Base-by-base conservation (phyloP, 495 filamentous ascomycete genomes). In the Monascus purpureus region DNA sequence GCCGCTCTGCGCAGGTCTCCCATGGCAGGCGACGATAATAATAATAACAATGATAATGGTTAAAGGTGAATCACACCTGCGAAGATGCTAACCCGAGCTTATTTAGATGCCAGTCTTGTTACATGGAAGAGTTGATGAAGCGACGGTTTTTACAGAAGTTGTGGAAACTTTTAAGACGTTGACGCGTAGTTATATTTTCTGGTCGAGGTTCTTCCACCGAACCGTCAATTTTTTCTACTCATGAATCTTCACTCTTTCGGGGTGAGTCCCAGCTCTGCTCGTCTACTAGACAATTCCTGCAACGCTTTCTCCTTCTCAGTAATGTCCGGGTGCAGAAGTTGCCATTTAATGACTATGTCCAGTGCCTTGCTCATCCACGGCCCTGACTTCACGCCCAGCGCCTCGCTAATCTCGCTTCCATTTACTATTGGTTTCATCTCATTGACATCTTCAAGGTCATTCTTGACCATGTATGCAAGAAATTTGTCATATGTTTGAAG, bases 311-410 rank as follows among this genome's bases (percentile, higher is more conserved):
- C 49, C 12, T 74, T 64, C 32, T 80, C 73, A 4, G 59, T 63
- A 5, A 53, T 55, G 2, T 69, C 70, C 2, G 86, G 83, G 48
- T 95, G 72, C 18, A 78, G 61, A 17, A 96, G 61, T 58, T 96
- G 92, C 82, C 85, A 95, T 35, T 72, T 70, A 50, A 90, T 65
- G 17, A 75, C 73, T 11, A 78, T 55, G 6, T 81, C 73, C 27
- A 90, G 46, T 9, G 83, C 85, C 34, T 59, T 57, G 36, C 69
- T 68, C 66, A 85, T 72, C 88, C 88, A 96, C 9, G 63, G 73
- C 4, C 90, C 90, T 2, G 73, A 70, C 39, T 65, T 68, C 2
- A 60, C 62, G 0, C 63, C 62, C 11, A 95, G 52, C 6, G 53
- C 68, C 36, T 72, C 59, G 15, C 68, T 59, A 24, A 95, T 61